Conservation (phyloP, 2,329 filamentous ascomycete genomes). For the Beauveria pseudobassiana region DNA sequence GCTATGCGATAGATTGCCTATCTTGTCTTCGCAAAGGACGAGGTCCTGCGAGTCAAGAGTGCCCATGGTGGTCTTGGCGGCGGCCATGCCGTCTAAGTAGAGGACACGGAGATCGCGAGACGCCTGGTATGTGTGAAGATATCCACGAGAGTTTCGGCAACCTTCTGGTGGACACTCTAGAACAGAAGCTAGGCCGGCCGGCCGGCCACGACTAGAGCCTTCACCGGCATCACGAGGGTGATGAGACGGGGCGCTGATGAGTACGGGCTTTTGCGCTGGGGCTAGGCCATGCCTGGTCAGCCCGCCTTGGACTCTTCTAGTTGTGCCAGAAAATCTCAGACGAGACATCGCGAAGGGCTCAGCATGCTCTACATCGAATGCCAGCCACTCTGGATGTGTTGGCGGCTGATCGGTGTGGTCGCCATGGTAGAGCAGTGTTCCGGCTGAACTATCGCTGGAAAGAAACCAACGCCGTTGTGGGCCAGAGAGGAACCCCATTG, state of each 20-base stretch:
- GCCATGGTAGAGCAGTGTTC: slow-evolving; percentile 57
- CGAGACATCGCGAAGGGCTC: slow-evolving; percentile 44
- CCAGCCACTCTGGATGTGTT: slow-evolving; percentile 27
- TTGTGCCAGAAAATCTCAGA: no score
- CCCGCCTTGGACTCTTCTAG: no score
- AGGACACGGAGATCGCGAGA: slow-evolving; percentile 52
- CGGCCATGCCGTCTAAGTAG: slow-evolving; percentile 64
- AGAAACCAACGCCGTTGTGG: slow-evolving; percentile 58
- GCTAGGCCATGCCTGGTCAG: no score
- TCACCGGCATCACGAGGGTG: slow-evolving; percentile 26
- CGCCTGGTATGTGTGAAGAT: slow-evolving; percentile 59
- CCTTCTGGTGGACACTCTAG: background rate
- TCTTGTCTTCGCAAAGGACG: slow-evolving; percentile 41
- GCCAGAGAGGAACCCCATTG: slow-evolving; percentile 56
- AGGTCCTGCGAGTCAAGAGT: slow-evolving; percentile 62
- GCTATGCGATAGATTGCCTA: background rate
- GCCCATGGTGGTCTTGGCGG: slow-evolving; percentile 56
- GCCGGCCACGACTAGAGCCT: background rate
- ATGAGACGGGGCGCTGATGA: no score
- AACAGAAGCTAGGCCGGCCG: no score
- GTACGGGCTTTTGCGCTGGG: no score
- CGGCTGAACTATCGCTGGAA: slow-evolving; percentile 43
- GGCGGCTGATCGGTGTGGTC: slow-evolving; percentile 21
- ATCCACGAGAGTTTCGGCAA: slow-evolving; percentile 24
- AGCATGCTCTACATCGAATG: slow-evolving; percentile 70